These are phyloP conservation scores for Emergomyces orientalis DNA, from an alignment of 2,329 filamentous ascomycete genomes.

Conservation along the genomic window DNA sequence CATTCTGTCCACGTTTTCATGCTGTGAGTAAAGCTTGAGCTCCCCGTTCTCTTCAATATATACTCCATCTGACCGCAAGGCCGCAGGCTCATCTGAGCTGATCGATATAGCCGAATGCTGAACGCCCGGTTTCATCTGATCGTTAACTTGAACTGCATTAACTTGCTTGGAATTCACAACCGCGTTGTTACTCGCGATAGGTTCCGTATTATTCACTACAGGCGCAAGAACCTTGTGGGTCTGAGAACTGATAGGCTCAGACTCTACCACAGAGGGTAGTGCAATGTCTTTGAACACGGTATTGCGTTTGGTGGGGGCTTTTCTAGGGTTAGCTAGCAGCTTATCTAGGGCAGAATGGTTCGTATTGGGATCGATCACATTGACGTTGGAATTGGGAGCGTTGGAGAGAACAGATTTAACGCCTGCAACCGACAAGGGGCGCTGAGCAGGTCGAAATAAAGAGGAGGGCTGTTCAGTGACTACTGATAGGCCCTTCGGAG, in stretches of 20 bases:
- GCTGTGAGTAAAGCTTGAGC: conserved; percentile 18
- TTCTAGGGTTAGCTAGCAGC: conserved; percentile 32
- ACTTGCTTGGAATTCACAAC: conserved; percentile 1
- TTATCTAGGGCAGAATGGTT: conserved; percentile 24
- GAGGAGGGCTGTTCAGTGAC: conserved; percentile 32
- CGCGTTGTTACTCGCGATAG: not conserved
- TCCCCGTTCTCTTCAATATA: conserved; percentile 23
- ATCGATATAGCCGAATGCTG: not conserved
- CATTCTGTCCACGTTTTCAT: not conserved
- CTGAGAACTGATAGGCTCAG: conserved; percentile 26
- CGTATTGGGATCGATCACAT: conserved; percentile 22
- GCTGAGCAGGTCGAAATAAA: conserved; percentile 53
- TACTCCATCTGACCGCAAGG: conserved; percentile 21
- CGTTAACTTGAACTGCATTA: conserved; percentile 10
- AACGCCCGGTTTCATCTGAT: conserved; percentile 10
- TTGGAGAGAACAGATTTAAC: conserved; percentile 33
- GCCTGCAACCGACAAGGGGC: conserved; percentile 39
- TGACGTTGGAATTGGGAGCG: conserved; percentile 24
- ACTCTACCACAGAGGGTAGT: conserved; percentile 29
- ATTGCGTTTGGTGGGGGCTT: conserved; percentile 45
- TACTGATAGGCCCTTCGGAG: conserved; percentile 37
- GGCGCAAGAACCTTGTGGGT: conserved; percentile 14
- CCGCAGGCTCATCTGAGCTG: conserved; percentile 16
- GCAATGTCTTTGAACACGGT: conserved; percentile 46
- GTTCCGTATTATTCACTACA: conserved; percentile 1